Evolutionary conservation across 2,329 filamentous ascomycete genomes (phyloP), one percentile per base, ranked within the genome.

Genomic region (Calonectria pseudoreteaudii): DNA sequence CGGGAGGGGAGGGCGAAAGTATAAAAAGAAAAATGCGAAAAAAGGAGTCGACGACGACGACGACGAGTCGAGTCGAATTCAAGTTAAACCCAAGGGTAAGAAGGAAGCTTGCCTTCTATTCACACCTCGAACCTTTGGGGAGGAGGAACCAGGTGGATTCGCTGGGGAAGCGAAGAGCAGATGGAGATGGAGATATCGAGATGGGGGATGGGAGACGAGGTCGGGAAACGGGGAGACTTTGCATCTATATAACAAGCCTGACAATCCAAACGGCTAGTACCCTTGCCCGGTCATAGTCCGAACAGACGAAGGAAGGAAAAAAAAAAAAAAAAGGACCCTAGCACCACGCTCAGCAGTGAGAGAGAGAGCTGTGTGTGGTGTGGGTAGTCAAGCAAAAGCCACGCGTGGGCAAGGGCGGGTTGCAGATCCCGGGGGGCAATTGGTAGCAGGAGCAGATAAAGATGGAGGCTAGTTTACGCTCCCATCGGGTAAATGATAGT

Each of bases 171-270:
- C 31, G 36, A 44, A 34, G 44, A 34, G 34, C 36, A 68, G 50
- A 71, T 64, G 50, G 65, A 66, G 36, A 70, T 47, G 58, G 58
- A 64, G 44, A 72, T 70, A 70, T 73, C 58, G 67, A 66, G 73
- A 73, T 66, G 53, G 52, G 64, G 47, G 31, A 28, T 20, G 31
- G 64, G 34, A 49, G 14, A 44, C 36, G 70, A 70, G 31, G 66
- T 41, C 62, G 44, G 44, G 73, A 44, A 44, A 31, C 49, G 66
- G 68, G 68, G 53, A 68, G 47, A 66, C 26, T 65, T 68, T 76
- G 75, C 75, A 76, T 76, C 70, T 76, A 76, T 76, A 74, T 76
- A 75, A 72, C 50, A 70, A 73, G 16, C 16, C 44, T 28, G 10
- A 16, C 20, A 13, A 31, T 52, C 38, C 20, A 65, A 38, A 31